Conservation (phyloP, 2,329 filamentous ascomycete species). For the Domatiomyces globalis region DNA sequence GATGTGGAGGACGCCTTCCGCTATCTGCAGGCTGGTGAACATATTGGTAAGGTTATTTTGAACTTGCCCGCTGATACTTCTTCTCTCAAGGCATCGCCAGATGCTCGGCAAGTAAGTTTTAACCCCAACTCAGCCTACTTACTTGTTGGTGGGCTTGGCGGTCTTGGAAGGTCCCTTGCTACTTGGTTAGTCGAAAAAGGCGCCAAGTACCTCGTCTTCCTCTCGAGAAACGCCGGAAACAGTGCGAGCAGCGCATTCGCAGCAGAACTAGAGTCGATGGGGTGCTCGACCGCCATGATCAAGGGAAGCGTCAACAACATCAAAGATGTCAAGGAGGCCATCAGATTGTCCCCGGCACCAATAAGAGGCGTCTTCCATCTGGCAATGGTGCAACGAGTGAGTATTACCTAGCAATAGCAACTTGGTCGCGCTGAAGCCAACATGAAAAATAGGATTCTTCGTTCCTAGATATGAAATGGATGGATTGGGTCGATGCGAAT, state of each 20-base stretch:
- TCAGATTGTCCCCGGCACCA: conserved; percentile 19
- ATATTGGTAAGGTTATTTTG: conserved; percentile 30
- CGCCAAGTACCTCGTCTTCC: conserved; percentile 9
- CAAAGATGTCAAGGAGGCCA: conserved; percentile 12
- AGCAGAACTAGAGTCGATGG: background rate
- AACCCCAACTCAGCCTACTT: conserved; percentile 4
- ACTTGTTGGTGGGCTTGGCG: conserved; percentile 14
- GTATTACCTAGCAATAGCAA: background rate
- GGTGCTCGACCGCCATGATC: conserved; percentile 2
- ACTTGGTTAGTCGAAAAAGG: conserved; percentile 8
- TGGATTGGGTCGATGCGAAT: conserved; percentile 11
- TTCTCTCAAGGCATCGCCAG: too few relatives aligned
- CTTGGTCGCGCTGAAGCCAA: too few relatives aligned
- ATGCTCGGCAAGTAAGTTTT: too few relatives aligned
- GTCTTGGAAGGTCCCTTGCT: conserved; percentile 10
- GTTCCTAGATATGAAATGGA: too few relatives aligned
- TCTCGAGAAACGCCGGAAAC: conserved; percentile 4
- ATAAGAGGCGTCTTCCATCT: conserved; percentile 11
- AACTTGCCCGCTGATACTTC: background rate
- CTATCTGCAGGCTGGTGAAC: conserved; percentile 23
- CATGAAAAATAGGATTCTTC: too few relatives aligned
- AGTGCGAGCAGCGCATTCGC: background rate
- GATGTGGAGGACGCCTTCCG: conserved; percentile 21
- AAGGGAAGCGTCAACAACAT: conserved; percentile 15
- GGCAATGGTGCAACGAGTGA: conserved; percentile 3